A percentile compares a stretch with the other conserved stretches of the same genome.
Evolutionary conservation across 2,329 filamentous ascomycete species (phyloP).

Genomic region (Rhynchosporium secalis): DNA sequence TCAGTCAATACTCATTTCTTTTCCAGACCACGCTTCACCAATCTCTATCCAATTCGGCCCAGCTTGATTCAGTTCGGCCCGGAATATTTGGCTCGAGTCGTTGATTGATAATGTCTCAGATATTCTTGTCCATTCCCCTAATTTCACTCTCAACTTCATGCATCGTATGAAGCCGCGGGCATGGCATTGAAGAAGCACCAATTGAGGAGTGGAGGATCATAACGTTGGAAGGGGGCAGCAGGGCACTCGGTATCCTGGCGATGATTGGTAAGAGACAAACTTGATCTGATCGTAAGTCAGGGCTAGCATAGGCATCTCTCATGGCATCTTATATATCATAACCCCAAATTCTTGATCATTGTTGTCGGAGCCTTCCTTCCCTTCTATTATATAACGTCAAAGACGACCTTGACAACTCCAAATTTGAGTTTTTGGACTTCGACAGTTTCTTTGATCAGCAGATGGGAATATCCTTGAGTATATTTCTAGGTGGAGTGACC

Average conservation of each 20-base stretch:
- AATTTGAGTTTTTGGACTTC: neutral
- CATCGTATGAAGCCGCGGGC: constrained; percentile 1
- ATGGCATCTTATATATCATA: constrained; percentile 6
- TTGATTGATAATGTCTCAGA: constrained; percentile 4
- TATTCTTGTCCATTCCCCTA: neutral
- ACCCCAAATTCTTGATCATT: neutral
- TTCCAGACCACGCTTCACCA: too few species aligned
- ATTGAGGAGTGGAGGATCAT: constrained; percentile 5
- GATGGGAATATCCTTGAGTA: neutral
- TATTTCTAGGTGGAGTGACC: neutral
- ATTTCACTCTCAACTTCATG: neutral
- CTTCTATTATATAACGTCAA: neutral
- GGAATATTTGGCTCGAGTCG: neutral
- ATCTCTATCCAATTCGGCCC: neutral
- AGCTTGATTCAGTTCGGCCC: neutral
- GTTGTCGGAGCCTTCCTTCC: neutral
- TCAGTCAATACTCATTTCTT: neutral
- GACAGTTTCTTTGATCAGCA: neutral
- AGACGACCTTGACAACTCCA: neutral
- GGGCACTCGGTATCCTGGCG: neutral
- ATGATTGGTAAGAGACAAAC: neutral
- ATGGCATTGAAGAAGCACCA: neutral
- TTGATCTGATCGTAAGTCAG: constrained; percentile 8
- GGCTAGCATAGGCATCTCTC: neutral
- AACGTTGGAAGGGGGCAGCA: neutral